Conservation (phyloP, 169 alveolate genomes). For the Plasmodium inui region DNA sequence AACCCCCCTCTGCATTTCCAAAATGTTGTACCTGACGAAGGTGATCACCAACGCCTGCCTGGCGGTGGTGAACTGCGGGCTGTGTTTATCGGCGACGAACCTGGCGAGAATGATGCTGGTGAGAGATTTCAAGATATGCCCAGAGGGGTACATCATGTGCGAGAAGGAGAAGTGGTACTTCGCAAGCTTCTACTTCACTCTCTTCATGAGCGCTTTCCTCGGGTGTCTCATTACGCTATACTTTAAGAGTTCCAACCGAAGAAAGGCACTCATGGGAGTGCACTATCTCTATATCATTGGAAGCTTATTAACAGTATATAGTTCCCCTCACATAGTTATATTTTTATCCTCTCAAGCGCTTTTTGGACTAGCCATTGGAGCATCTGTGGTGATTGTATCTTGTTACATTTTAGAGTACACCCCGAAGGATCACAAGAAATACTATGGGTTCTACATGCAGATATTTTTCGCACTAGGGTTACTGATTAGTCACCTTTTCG, state of each 20-base stretch:
- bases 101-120: constrained; percentile 42
- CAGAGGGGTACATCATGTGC: constrained; percentile 24
- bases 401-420: constrained; percentile 52
- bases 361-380: constrained; percentile 71
- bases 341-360: constrained; percentile 65
- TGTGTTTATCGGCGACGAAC: constrained; percentile 27
- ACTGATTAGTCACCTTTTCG: constrained; percentile 55
- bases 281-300: constrained; percentile 55
- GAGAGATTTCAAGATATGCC: constrained; percentile 26
- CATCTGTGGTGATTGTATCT: constrained; percentile 41
- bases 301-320: constrained; percentile 35
- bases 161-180: constrained; percentile 57
- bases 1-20: background rate
- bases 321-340: constrained; percentile 35
- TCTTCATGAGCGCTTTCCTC: constrained; percentile 51
- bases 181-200: constrained; percentile 10
- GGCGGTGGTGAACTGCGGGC: constrained; percentile 48
- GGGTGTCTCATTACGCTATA: constrained; percentile 46
- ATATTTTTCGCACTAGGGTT: constrained; percentile 63
- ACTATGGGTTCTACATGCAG: constrained; percentile 46
- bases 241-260: constrained; percentile 37
- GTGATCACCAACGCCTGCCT: constrained; percentile 40
- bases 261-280: constrained; percentile 9
- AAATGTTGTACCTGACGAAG: constrained; percentile 54
- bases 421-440: constrained; percentile 42